phyloP scores from a whole-genome alignment of 768 basidiomycete species.

The Mycena polygramma region DNA sequence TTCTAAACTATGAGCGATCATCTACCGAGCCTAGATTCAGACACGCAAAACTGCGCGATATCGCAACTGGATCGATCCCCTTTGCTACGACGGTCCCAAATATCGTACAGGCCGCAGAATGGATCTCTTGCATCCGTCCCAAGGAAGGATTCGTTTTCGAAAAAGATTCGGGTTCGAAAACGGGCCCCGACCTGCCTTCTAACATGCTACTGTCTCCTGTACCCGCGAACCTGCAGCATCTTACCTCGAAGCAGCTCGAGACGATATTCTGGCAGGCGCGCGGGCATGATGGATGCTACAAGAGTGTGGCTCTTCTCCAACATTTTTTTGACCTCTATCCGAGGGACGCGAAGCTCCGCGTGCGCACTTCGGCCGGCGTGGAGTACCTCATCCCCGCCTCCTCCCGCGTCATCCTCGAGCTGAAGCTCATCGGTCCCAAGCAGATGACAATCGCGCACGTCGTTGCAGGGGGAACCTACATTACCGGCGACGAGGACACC shows the following conservation, averaged over 20 bases:
- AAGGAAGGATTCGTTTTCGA: slow-evolving; percentile 6
- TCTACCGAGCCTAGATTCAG: slow-evolving; percentile 34
- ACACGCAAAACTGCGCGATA: background rate
- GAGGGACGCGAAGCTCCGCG: slow-evolving; percentile 18
- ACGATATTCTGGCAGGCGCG: slow-evolving; percentile 41
- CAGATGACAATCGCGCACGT: background rate
- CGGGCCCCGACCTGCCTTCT: slow-evolving; percentile 2
- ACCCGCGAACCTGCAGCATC: slow-evolving; percentile 12
- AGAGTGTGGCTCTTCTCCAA: slow-evolving; percentile 34
- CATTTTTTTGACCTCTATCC: slow-evolving; percentile 37
- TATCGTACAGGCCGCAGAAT: background rate
- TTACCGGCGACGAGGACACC: too few relatives aligned
- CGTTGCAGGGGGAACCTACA: background rate
- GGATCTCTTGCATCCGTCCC: background rate
- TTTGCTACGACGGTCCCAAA: background rate
- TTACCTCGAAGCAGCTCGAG: slow-evolving; percentile 33
- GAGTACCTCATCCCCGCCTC: slow-evolving; percentile 14
- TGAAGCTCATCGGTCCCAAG: background rate
- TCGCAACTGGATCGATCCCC: background rate
- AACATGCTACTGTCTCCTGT: slow-evolving; percentile 4
- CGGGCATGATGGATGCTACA: slow-evolving; percentile 40
- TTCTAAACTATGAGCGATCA: slow-evolving; percentile 35
- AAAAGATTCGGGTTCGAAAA: background rate
- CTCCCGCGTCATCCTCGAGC: background rate
- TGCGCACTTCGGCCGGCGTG: slow-evolving; percentile 28